phyloP scores from a whole-genome alignment of 176 grass and related monocot genomes.

The Triticum dicoccoides region DNA sequence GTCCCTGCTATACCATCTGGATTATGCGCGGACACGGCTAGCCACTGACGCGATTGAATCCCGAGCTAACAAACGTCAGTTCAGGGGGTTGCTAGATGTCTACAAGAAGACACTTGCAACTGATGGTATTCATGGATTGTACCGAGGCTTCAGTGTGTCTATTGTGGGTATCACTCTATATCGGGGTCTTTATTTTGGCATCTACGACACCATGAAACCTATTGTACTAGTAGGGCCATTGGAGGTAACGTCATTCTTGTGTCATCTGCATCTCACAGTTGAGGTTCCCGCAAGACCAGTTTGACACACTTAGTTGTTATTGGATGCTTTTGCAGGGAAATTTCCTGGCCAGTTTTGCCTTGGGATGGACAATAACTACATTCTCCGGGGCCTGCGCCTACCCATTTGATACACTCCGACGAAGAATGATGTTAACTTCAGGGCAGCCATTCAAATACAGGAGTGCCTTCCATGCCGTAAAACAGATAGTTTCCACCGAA shows the following conservation, averaged over 20 bases:
- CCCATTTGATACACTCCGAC: slow-evolving; percentile 87
- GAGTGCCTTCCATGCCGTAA: slow-evolving; percentile 61
- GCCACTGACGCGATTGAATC: slow-evolving; percentile 78
- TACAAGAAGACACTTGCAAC: slow-evolving; percentile 70
- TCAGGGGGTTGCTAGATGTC: slow-evolving; percentile 73
- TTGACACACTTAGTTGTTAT: background rate
- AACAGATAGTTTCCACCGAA: slow-evolving; percentile 62
- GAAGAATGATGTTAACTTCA: slow-evolving; percentile 96
- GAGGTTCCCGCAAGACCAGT: background rate
- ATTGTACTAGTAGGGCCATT: slow-evolving; percentile 70
- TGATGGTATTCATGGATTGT: slow-evolving; percentile 73
- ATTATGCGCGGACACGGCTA: slow-evolving; percentile 78
- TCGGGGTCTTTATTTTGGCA: slow-evolving; percentile 81
- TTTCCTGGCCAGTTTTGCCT: slow-evolving; percentile 82
- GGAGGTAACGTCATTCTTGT: slow-evolving; percentile 59
- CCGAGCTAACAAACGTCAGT: slow-evolving; percentile 49
- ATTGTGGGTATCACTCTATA: slow-evolving; percentile 89
- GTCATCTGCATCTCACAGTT: background rate
- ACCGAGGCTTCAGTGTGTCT: slow-evolving; percentile 82
- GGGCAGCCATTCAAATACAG: slow-evolving; percentile 72
- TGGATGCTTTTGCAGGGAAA: slow-evolving; percentile 62
- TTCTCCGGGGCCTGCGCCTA: slow-evolving; percentile 80
- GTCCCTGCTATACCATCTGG: slow-evolving; percentile 77
- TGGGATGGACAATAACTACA: slow-evolving; percentile 90
- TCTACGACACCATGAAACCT: slow-evolving; percentile 90